Evolutionary conservation across 768 basidiomycete species (phyloP), one percentile per base, ranked within the genome.

Genomic region (Lactarius hengduanensis): DNA sequence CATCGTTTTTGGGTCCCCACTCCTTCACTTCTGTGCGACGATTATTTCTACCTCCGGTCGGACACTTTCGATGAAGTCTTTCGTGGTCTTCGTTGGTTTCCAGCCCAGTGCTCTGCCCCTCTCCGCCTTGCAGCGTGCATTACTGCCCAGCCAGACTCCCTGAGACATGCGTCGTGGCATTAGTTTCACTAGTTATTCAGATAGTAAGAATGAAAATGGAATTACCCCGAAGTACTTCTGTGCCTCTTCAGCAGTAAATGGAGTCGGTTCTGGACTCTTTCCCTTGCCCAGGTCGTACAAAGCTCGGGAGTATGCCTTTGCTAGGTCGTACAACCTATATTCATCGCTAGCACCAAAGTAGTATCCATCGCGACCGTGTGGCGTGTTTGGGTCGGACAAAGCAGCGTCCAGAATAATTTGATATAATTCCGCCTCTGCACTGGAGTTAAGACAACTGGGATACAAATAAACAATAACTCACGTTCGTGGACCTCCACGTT

Each of bases 401-500:
- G 79, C 75, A 1, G 74, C 73, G 62, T 85, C 78, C 68, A 81
- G 77, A 20, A 86, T 67, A 13, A 77, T 68, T 62, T 78, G 73
- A 66, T 78, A 83, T 1, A 83, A 69, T 22, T 81, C 77, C 9
- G 79, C 79, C 26, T 79, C 83, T 84, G 69, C 8, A 34, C 30
- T 9, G 45, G 11, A 9, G 16, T 57, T 34, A 45, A 60, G 36
- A 10, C 57, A 5, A 4, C 4, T 1, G 22, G 3, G 10, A 30
- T 20, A 6, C 8, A 11, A 15, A 34, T 6, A 4, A 38, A 45
- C 11, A 16, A 15, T 11, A n/a, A 68, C 69, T 58, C 64, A 85
- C 85, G 75, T 41, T 88, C 86, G 54, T 81, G 75, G 59, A 87
- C 79, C 65, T 86, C 80, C 22, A 88, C 82, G 66, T 84, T 77